Percentiles rank a stretch among this genome's conserved stretches.
These are phyloP conservation scores for Schwanniomyces etchellsii DNA, from an alignment of 1,139 yeast species.

Conservation along the genomic window DNA sequence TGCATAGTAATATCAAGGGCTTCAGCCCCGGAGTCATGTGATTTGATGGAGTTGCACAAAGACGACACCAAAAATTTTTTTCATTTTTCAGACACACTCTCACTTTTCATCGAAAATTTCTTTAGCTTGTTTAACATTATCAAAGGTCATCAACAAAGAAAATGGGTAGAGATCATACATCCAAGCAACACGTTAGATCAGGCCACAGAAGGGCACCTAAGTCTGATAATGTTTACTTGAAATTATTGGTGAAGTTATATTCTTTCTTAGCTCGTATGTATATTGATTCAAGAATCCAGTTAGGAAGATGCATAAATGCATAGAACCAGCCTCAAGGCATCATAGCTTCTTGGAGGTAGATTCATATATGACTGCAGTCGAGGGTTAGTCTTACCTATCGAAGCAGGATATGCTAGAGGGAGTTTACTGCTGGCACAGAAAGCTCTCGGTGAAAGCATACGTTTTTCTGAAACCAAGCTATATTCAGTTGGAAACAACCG, in stretches of 20 bases:
- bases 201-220: constrained; percentile 99
- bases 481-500: no score
- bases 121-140: not conserved
- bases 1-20: no score
- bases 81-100: not conserved
- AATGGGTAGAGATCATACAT: constrained; percentile 98
- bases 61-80: not conserved
- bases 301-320: constrained; percentile 8
- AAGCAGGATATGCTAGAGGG: no score
- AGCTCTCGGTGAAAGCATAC: no score
- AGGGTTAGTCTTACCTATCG: no score
- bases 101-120: not conserved
- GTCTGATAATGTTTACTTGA: constrained; percentile 98
- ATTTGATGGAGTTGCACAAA: not conserved
- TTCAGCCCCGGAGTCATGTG: not conserved
- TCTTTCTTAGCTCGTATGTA: constrained; percentile 99
- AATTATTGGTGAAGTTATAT: constrained; percentile 95
- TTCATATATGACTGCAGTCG: no score
- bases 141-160: constrained; percentile 11
- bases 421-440: no score
- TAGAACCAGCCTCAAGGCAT: no score
- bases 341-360: no score
- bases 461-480: no score
- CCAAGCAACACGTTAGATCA: constrained; percentile 92
- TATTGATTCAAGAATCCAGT: constrained; percentile 5